Evolutionary conservation across 306 rosid species (phyloP).

Genomic region (Gynostemma pentaphyllum): DNA sequence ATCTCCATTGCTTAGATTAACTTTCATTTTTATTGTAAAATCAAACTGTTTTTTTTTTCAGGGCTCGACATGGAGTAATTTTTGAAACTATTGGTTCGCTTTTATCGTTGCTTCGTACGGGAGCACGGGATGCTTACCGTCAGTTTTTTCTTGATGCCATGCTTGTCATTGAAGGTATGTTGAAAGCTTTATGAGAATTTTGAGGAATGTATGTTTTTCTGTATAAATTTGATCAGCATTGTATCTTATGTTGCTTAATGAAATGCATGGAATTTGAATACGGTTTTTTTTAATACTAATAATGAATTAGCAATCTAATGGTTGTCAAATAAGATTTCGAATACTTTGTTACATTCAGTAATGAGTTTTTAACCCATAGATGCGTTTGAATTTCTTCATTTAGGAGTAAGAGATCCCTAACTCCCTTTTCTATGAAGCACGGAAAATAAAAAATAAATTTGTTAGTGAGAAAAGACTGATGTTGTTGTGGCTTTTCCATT

Average conservation of each 20-base stretch:
- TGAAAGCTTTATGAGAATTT: background rate
- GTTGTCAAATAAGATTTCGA: background rate
- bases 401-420: background rate
- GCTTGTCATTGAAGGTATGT: slow-evolving; percentile 56
- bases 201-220: background rate
- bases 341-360: background rate
- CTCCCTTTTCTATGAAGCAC: background rate
- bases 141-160: slow-evolving; percentile 61
- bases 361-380: background rate
- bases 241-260: background rate
- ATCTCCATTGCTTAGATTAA: background rate
- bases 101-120: slow-evolving; percentile 66
- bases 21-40: background rate
- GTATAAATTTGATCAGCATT: background rate
- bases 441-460: background rate
- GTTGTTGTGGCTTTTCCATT: background rate
- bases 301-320: background rate
- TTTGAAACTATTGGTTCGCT: slow-evolving; percentile 64
- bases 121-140: slow-evolving; percentile 53
- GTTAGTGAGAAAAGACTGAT: background rate
- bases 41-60: slow-evolving; percentile 27
- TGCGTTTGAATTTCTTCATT: background rate
- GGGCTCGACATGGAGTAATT: slow-evolving; percentile 59
- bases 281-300: no score
- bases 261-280: background rate